These are phyloP conservation scores for Pyrenophora teres DNA, from an alignment of 2,329 filamentous ascomycete genomes.

Conservation along the genomic window DNA sequence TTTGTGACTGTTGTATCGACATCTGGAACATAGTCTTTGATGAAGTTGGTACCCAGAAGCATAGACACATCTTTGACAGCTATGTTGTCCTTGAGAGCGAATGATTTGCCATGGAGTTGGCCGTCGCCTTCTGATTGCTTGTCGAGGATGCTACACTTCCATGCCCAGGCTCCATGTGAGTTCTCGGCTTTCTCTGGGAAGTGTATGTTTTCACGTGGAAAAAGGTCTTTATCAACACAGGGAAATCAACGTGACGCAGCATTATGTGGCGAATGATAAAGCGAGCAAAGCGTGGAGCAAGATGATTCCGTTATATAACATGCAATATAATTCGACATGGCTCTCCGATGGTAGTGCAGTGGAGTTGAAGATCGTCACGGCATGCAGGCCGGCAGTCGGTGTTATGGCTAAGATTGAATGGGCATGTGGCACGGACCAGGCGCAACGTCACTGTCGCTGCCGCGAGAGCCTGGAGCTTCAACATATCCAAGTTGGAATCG, in stretches of 20 bases:
- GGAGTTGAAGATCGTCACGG: too few species aligned
- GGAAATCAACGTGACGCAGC: constrained; percentile 23
- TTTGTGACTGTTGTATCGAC: constrained; percentile 39
- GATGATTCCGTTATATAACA: too few species aligned
- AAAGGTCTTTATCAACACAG: constrained; percentile 38
- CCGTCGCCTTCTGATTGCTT: constrained; percentile 21
- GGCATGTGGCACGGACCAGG: constrained; percentile 7
- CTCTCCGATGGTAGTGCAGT: not conserved
- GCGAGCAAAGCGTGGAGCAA: constrained; percentile 10
- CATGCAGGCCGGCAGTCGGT: too few species aligned
- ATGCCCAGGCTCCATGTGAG: constrained; percentile 51
- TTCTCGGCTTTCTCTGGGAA: constrained; percentile 44
- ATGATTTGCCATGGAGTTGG: constrained; percentile 46
- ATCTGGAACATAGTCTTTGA: constrained; percentile 17
- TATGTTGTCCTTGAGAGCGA: constrained; percentile 42
- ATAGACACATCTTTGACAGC: constrained; percentile 40
- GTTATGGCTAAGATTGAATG: too few species aligned
- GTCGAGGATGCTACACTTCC: constrained; percentile 47
- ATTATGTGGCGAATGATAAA: constrained; percentile 16
- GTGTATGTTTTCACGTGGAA: constrained; percentile 38
- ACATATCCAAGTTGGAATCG: constrained; percentile 2
- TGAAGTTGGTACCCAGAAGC: constrained; percentile 36
- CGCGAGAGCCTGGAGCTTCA: constrained; percentile 12
- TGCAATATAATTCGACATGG: not conserved
- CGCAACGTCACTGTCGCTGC: constrained; percentile 15